Percentiles rank a stretch among this genome's conserved stretches.
These are phyloP conservation scores for Cryphonectria carpinicola DNA, from an alignment of 2,329 filamentous ascomycete species.

Conservation along the genomic window DNA sequence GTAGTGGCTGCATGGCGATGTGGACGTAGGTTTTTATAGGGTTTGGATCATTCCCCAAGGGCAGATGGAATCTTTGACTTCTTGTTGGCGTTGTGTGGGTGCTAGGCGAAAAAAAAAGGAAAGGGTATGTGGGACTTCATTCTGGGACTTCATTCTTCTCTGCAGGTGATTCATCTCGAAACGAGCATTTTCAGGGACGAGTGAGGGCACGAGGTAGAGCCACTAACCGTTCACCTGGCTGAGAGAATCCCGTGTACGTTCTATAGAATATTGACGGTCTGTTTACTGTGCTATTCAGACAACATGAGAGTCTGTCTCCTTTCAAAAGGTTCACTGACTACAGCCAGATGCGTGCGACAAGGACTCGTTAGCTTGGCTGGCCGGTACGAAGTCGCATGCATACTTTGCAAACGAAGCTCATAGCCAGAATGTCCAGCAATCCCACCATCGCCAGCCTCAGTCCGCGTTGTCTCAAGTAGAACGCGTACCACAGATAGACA, in stretches of 20 bases:
- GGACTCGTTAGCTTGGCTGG: too few relatives aligned
- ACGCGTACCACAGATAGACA: background rate
- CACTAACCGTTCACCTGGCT: background rate
- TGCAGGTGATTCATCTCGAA: background rate
- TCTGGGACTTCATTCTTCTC: background rate
- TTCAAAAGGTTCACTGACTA: background rate
- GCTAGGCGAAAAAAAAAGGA: background rate
- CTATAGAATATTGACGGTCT: conserved; percentile 10
- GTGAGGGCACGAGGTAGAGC: background rate
- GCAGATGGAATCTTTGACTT: background rate
- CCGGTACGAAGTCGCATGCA: too few relatives aligned
- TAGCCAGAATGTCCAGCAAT: background rate
- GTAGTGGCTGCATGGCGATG: background rate
- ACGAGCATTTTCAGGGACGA: conserved; percentile 16
- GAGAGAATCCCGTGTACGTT: conserved; percentile 1
- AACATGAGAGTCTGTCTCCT: background rate
- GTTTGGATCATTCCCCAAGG: background rate
- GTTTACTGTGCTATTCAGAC: background rate
- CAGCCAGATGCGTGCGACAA: background rate
- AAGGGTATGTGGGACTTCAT: too few relatives aligned
- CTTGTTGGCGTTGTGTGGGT: conserved; percentile 7
- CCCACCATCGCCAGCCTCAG: background rate
- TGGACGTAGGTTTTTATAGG: conserved; percentile 1
- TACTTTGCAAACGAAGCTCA: too few relatives aligned
- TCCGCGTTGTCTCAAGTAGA: background rate